Evolutionary conservation across 2,329 filamentous ascomycete species (phyloP), one percentile per base, ranked within the genome.

Genomic region (Penicillium sp.): DNA sequence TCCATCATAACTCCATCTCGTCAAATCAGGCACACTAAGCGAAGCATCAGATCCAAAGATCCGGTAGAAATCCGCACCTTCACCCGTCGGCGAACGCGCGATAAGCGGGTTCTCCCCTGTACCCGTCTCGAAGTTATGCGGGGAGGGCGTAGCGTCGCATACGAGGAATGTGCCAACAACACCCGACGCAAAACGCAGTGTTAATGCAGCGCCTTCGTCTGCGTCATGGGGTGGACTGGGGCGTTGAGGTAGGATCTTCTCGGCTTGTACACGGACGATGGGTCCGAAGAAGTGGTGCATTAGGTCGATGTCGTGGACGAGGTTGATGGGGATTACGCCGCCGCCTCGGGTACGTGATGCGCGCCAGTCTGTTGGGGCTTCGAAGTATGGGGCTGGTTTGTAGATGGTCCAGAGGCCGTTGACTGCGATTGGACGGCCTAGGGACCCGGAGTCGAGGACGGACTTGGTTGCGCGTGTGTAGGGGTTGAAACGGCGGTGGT

Each of bases 271-370:
- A 0, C 79, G 73, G 0, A 67, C 65, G 26, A 87, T 81, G 0
- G 81, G 78, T 0, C 83, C 83, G 26, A 87, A 77, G 1, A 86
- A 71, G 66, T 81, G 80, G 47, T 86, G 83, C 19, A 87, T 71
- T 0, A 85, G 70, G 58, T 87, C 84, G 39, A 87, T 72, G 49
- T 87, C 84, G 63, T 87, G 84, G n/a, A 86, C 78, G 44, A 87
- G 71, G 63, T 87, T 87, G 58, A 86, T 86, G 3, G 81, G 71
- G 8, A 86, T 71, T 0, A 81, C 78, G 0, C 83, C 84, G 3
- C 83, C 84, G 1, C 79, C 80, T 2, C 73, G 67, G 5, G 65
- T 69, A 2, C 69, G 64, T 7, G 60, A 62, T 4, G 76, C 73
- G 14, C 81, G 76, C 83, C 84, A 86, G 39, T 78, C 76, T 0